Percentiles rank a stretch among this genome's conserved stretches.
phyloP scores from a whole-genome alignment of 495 filamentous ascomycete genomes.

The Hyaloscypha finlandica region DNA sequence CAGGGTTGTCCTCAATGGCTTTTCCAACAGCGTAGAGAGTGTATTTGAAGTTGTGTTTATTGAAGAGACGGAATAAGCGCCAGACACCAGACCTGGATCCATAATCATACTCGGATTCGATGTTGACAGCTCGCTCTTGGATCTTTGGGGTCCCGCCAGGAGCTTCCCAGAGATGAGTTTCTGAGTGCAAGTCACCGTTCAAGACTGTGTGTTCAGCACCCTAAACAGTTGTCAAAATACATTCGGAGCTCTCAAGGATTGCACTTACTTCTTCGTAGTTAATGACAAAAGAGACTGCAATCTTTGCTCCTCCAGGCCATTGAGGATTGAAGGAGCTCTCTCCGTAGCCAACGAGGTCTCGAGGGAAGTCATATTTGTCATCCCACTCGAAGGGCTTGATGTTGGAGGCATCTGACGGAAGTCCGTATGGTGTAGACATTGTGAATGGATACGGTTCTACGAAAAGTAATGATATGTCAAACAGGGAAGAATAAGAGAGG shows the following conservation, averaged over 20 bases:
- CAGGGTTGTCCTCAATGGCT: slow-evolving; percentile 40
- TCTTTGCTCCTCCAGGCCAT: slow-evolving; percentile 43
- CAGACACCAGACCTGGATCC: slow-evolving; percentile 42
- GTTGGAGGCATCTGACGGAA: slow-evolving; percentile 22
- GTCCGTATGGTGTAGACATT: slow-evolving; percentile 29
- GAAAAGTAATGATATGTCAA: slow-evolving; percentile 2
- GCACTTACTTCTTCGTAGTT: slow-evolving; percentile 41
- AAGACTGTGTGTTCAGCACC: slow-evolving; percentile 40
- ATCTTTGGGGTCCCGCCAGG: slow-evolving; percentile 32
- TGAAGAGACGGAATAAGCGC: slow-evolving; percentile 42
- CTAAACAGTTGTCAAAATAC: slow-evolving; percentile 5
- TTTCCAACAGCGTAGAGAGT: slow-evolving; percentile 43
- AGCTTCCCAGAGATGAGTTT: slow-evolving; percentile 40
- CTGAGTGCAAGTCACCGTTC: slow-evolving; percentile 38
- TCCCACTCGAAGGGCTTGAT: slow-evolving; percentile 29
- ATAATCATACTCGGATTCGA: slow-evolving; percentile 45
- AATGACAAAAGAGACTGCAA: slow-evolving; percentile 46
- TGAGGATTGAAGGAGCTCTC: slow-evolving; percentile 39
- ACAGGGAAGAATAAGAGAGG: slow-evolving; percentile 1
- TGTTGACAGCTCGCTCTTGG: slow-evolving; percentile 39
- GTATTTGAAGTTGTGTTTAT: slow-evolving; percentile 41
- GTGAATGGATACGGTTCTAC: not conserved
- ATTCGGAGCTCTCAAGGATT: not conserved
- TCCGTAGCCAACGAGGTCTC: slow-evolving; percentile 39
- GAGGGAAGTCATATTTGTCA: slow-evolving; percentile 31